These are phyloP conservation scores for Phytophthora capsici DNA, from an alignment of 352 stramenopile genomes.

Conservation along the genomic window DNA sequence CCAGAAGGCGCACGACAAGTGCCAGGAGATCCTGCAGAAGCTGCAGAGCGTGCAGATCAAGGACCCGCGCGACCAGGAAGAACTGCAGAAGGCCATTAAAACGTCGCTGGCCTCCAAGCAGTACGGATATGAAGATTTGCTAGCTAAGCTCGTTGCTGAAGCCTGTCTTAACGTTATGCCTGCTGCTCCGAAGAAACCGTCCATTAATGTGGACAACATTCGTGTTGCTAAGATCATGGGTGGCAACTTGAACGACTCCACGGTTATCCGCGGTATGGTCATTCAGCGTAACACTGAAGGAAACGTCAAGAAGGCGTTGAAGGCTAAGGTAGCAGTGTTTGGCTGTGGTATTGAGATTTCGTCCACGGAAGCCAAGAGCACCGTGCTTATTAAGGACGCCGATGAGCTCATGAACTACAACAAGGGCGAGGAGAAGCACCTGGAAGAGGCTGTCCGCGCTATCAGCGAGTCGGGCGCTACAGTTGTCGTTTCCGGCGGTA, in stretches of 20 bases:
- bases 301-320: conserved; percentile 88
- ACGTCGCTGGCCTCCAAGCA: conserved; percentile 98
- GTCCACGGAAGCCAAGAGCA: conserved; percentile 98
- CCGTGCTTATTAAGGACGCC: conserved; percentile 99
- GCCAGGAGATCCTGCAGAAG: conserved; percentile 91
- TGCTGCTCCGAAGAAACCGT: conserved; percentile 80
- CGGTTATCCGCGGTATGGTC: conserved; percentile 98
- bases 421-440: conserved; percentile 97
- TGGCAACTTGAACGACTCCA: conserved; percentile 94
- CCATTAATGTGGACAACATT: conserved; percentile 98
- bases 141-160: conserved; percentile 95
- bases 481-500: conserved; percentile 96
- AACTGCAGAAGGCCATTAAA: conserved; percentile 92
- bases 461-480: conserved; percentile 97
- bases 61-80: conserved; percentile 82
- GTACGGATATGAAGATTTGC: conserved; percentile 95
- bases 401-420: conserved; percentile 99
- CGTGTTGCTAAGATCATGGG: conserved; percentile 98
- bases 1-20: conserved; percentile 95
- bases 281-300: conserved; percentile 94
- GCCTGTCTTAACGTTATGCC: conserved; percentile 96
- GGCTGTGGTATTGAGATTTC: conserved; percentile 97
- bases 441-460: conserved; percentile 97
- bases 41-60: conserved; percentile 82
- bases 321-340: conserved; percentile 98